phyloP scores from a whole-genome alignment of 225 moss, liverwort and hornwort genomes.

The Polytrichum formosum region DNA sequence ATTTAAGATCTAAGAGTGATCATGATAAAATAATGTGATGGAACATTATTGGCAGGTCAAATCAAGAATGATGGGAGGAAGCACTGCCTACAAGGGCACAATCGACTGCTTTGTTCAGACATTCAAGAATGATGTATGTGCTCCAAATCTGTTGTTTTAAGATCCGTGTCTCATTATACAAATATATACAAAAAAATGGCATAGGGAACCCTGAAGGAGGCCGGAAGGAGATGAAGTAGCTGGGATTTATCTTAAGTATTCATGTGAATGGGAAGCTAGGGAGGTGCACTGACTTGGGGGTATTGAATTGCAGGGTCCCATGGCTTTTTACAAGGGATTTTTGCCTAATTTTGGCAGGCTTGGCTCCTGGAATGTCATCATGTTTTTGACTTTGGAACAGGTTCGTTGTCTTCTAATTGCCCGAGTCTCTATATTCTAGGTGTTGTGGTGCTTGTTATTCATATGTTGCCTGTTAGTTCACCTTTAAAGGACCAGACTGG shows the following conservation, averaged over 20 bases:
- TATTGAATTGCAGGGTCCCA: conserved; percentile 48
- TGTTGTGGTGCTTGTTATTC: neutral
- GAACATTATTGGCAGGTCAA: conserved; percentile 68
- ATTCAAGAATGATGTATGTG: conserved; percentile 81
- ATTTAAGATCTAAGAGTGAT: no score
- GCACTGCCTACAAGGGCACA: conserved; percentile 78
- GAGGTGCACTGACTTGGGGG: no score
- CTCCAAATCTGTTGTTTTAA: neutral
- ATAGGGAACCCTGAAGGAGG: no score
- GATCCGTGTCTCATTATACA: no score
- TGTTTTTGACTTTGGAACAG: conserved; percentile 99
- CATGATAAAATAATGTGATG: no score
- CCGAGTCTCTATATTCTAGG: neutral
- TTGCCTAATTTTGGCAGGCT: conserved; percentile 90
- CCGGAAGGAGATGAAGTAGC: no score
- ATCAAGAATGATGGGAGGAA: conserved; percentile 89
- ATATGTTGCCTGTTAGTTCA: neutral
- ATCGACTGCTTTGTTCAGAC: conserved; percentile 94
- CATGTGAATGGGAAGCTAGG: no score
- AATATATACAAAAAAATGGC: no score
- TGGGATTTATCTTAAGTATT: no score
- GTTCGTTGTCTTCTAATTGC: conserved; percentile 22
- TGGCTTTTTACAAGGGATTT: conserved; percentile 95
- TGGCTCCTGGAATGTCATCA: conserved; percentile 98
- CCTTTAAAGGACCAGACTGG: neutral